These are phyloP conservation scores for Volvariella volvacea DNA, from an alignment of 1,284 basidiomycete genomes.

Conservation along the genomic window DNA sequence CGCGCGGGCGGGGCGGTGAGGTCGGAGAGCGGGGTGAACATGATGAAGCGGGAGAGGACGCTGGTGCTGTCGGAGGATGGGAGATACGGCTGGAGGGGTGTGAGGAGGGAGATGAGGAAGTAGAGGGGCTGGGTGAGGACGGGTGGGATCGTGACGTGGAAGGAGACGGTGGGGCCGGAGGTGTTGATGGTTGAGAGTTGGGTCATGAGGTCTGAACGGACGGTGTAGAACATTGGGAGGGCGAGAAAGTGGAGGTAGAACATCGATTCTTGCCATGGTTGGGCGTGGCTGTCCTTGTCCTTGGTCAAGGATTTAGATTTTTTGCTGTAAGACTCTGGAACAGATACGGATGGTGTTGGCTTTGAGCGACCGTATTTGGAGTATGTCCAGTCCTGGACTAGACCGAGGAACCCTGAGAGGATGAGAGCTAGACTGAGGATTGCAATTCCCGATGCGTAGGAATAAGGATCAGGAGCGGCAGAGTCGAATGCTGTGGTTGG, in stretches of 20 bases:
- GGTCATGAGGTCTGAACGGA: conserved; percentile 41
- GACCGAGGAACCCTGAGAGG: conserved; percentile 77
- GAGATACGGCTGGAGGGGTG: conserved; percentile 19
- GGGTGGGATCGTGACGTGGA: conserved; percentile 62
- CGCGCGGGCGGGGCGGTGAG: conserved; percentile 13
- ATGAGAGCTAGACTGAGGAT: conserved; percentile 76
- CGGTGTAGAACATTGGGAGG: conserved; percentile 64
- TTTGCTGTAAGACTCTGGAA: no score
- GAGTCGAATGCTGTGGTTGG: conserved; percentile 11
- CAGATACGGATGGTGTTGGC: not conserved
- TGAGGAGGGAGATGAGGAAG: conserved; percentile 47
- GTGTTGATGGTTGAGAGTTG: conserved; percentile 41
- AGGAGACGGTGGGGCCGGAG: conserved; percentile 40
- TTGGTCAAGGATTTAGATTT: conserved; percentile 4
- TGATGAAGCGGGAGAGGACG: conserved; percentile 10
- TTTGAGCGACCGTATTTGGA: conserved; percentile 46
- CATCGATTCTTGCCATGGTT: conserved; percentile 82
- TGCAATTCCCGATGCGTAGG: conserved; percentile 67
- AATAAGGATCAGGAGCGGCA: conserved; percentile 21
- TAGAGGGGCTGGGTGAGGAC: conserved; percentile 80
- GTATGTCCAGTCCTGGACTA: conserved; percentile 84
- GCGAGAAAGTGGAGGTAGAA: conserved; percentile 82
- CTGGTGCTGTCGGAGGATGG: conserved; percentile 8
- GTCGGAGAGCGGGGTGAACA: conserved; percentile 13
- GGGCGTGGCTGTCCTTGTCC: conserved; percentile 12